Evolutionary conservation across 208 protist species (phyloP).

Genomic region (Leishmania aethiopica): DNA sequence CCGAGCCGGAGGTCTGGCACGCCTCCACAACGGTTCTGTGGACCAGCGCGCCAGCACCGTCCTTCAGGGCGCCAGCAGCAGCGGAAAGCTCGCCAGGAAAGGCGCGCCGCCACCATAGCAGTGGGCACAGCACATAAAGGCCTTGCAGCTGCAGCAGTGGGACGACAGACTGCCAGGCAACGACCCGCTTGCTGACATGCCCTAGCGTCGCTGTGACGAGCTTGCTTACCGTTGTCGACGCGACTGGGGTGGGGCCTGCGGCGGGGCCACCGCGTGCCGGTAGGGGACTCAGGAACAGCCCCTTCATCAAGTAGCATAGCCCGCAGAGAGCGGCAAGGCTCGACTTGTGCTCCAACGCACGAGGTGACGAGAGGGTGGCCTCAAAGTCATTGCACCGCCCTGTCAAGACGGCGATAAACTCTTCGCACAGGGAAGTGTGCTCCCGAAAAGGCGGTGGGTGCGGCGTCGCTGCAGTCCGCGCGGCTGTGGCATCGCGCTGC

Average conservation of each 20-base stretch:
- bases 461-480: not conserved
- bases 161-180: slow-evolving; percentile 20
- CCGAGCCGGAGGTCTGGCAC: slow-evolving; percentile 10
- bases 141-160: slow-evolving; percentile 28
- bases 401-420: slow-evolving; percentile 22
- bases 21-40: slow-evolving; percentile 16
- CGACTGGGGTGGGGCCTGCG: not conserved
- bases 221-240: slow-evolving; percentile 9
- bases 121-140: slow-evolving; percentile 31
- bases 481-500: not conserved
- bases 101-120: slow-evolving; percentile 25
- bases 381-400: slow-evolving; percentile 20
- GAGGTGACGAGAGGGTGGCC: slow-evolving; percentile 8
- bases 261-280: not conserved
- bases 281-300: slow-evolving; percentile 5
- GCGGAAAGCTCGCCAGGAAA: slow-evolving; percentile 20
- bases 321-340: slow-evolving; percentile 16
- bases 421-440: slow-evolving; percentile 14
- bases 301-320: slow-evolving; percentile 5
- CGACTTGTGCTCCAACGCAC: not conserved
- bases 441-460: slow-evolving; percentile 21
- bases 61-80: slow-evolving; percentile 2
- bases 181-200: slow-evolving; percentile 11
- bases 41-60: slow-evolving; percentile 9
- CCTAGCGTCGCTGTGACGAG: slow-evolving; percentile 3